Conservation (phyloP, 2,329 filamentous ascomycete species). For the Nectriaceae sp. region DNA sequence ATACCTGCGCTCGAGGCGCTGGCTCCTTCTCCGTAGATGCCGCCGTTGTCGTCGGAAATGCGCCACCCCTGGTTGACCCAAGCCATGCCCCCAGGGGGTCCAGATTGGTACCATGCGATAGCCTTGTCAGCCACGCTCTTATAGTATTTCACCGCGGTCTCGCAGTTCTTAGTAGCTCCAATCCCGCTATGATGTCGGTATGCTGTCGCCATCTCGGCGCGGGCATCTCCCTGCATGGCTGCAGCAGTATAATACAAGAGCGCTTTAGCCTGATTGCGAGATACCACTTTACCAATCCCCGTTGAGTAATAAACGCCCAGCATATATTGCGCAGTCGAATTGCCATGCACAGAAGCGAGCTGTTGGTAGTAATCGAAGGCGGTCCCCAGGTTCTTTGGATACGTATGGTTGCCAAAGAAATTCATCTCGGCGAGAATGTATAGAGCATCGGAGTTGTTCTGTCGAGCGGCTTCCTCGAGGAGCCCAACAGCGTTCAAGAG, state of each 20-base stretch:
- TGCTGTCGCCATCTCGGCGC: conserved; percentile 91
- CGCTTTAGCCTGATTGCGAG: conserved; percentile 86
- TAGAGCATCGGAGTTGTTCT: conserved; percentile 78
- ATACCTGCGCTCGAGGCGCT: conserved; percentile 85
- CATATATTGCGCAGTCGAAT: conserved; percentile 94
- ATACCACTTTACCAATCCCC: conserved; percentile 78
- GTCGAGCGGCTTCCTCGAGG: conserved; percentile 53
- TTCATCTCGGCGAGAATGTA: conserved; percentile 92
- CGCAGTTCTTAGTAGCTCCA: conserved; percentile 82
- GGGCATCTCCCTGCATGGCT: conserved; percentile 77
- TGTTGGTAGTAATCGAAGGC: conserved; percentile 82
- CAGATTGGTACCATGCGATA: conserved; percentile 82
- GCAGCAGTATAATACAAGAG: conserved; percentile 94
- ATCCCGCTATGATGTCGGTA: conserved; percentile 86
- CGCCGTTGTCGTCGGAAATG: conserved; percentile 87
- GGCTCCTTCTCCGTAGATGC: conserved; percentile 93
- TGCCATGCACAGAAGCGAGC: conserved; percentile 76
- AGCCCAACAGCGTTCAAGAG: conserved; percentile 53
- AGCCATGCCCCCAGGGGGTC: conserved; percentile 82
- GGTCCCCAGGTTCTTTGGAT: conserved; percentile 77
- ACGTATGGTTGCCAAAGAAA: conserved; percentile 91
- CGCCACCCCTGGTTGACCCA: conserved; percentile 79
- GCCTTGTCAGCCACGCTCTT: conserved; percentile 93
- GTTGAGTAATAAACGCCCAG: conserved; percentile 94
- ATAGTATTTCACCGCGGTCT: conserved; percentile 84